Conservation (phyloP, 148 eudicot species). For the Cornus suecica region DNA sequence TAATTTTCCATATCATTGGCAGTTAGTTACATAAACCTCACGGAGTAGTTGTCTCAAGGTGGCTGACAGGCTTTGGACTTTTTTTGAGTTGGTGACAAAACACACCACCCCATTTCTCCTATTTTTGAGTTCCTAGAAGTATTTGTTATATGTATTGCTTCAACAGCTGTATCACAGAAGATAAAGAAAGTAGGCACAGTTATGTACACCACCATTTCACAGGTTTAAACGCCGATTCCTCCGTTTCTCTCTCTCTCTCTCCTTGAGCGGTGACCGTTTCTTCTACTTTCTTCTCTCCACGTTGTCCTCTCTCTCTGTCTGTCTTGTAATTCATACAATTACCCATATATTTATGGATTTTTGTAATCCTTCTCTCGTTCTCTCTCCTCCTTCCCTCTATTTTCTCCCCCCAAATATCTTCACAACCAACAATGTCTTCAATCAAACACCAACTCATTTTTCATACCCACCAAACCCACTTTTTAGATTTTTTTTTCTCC, state of each 20-base stretch:
- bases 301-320: neutral
- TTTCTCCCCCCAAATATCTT: constrained; percentile 14
- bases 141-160: neutral
- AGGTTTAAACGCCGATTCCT: constrained; percentile 22
- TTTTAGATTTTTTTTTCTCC: neutral
- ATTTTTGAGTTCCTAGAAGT: too few relatives aligned
- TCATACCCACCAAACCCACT: neutral
- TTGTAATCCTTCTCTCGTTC: constrained; percentile 2
- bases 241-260: constrained; percentile 16
- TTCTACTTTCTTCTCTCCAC: neutral
- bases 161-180: neutral
- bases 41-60: too few relatives aligned
- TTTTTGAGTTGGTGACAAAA: too few relatives aligned
- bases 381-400: constrained; percentile 6
- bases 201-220: neutral
- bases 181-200: neutral
- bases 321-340: neutral
- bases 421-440: constrained; percentile 10
- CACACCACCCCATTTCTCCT: too few relatives aligned
- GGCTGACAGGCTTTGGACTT: too few relatives aligned
- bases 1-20: too few relatives aligned
- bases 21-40: too few relatives aligned
- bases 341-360: neutral
- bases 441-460: constrained; percentile 2
- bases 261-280: constrained; percentile 9